Base-by-base conservation (phyloP, 129 eudicot genomes). In the Flaveria trinervia region DNA sequence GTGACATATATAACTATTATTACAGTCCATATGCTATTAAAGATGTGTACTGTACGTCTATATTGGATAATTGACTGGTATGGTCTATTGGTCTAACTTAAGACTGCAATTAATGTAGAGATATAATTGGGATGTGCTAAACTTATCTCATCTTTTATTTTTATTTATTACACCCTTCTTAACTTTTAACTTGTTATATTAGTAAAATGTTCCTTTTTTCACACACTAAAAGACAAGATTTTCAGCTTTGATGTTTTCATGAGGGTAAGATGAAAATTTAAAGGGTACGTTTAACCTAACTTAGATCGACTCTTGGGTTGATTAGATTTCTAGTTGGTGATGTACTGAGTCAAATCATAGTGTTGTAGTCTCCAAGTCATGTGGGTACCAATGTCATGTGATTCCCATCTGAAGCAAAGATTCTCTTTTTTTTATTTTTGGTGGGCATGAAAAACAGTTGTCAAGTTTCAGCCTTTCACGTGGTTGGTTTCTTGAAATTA, bases 371-470 rank as follows among this genome's bases (percentile, higher is more conserved):
- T 48, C 59, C 80, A 80, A 74, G 84, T 45, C 80, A 80, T 79
- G 83, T 79, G 71, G 50, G 50, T 41, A 80, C 67, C 48, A 57
- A 76, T 51, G 75, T 77, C 85, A 82, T 76, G 83, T 83, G 86
- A 78, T 74, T 13, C 80, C 18, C 68, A 67, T 68, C 83, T 72
- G 68, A 83, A 73, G 66, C 74, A 73, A 73, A 80, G 80, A 73
- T 73, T 73, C 78, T 64, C 57, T 64, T 64, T 15, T 28, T 28
- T 64, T 57, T 36, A 20, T 9, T 5, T 57, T 33, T 48, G 26
- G 28, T 64, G 74, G 61, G 81, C 80, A 77, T 71, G 59, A 45
- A 82, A 36, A 66, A 83, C 73, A 77, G 80, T 83, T 83, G 69
- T 28, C 64, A 73, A 80, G 17, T 67, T 67, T 80, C 80, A 74